Conservation (phyloP, 495 filamentous ascomycete genomes). For the Oleoguttula mirabilis region DNA sequence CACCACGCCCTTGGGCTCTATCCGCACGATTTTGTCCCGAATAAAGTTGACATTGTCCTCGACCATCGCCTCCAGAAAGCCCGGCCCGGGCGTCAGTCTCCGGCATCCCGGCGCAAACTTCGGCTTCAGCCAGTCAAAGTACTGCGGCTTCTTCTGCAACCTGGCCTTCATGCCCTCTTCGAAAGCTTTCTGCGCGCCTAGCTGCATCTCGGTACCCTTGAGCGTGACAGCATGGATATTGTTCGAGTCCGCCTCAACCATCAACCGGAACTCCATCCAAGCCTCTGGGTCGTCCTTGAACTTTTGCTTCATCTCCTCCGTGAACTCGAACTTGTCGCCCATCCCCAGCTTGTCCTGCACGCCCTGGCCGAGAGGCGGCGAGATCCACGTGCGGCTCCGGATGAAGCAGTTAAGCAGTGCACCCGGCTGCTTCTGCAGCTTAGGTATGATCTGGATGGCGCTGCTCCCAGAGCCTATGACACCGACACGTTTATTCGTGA, state of each 20-base stretch:
- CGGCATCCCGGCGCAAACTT: slow-evolving; percentile 27
- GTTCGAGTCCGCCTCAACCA: slow-evolving; percentile 28
- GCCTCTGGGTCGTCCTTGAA: slow-evolving; percentile 16
- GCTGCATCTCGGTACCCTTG: slow-evolving; percentile 22
- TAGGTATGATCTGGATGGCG: slow-evolving; percentile 29
- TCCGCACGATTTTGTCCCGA: slow-evolving; percentile 19
- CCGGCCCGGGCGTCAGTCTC: slow-evolving; percentile 29
- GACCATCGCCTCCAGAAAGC: slow-evolving; percentile 28
- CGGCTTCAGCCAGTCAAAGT: slow-evolving; percentile 25
- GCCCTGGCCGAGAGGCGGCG: slow-evolving; percentile 20
- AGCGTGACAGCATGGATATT: slow-evolving; percentile 26
- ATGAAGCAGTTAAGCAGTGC: slow-evolving; percentile 25
- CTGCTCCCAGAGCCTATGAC: slow-evolving; percentile 28
- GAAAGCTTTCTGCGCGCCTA: slow-evolving; percentile 22
- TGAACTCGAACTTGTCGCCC: slow-evolving; percentile 15
- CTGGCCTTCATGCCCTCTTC: slow-evolving; percentile 24
- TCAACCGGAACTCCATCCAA: slow-evolving; percentile 27
- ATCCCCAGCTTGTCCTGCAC: slow-evolving; percentile 22
- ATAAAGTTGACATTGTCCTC: slow-evolving; percentile 28
- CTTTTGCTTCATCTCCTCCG: slow-evolving; percentile 13
- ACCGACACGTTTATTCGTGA: slow-evolving; percentile 26
- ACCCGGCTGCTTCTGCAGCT: slow-evolving; percentile 21
- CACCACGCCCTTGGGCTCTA: slow-evolving; percentile 21
- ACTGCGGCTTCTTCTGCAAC: slow-evolving; percentile 22
- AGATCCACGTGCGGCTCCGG: slow-evolving; percentile 29